phyloP scores from a whole-genome alignment of 768 basidiomycete genomes.

The Termitomyces sp. region DNA sequence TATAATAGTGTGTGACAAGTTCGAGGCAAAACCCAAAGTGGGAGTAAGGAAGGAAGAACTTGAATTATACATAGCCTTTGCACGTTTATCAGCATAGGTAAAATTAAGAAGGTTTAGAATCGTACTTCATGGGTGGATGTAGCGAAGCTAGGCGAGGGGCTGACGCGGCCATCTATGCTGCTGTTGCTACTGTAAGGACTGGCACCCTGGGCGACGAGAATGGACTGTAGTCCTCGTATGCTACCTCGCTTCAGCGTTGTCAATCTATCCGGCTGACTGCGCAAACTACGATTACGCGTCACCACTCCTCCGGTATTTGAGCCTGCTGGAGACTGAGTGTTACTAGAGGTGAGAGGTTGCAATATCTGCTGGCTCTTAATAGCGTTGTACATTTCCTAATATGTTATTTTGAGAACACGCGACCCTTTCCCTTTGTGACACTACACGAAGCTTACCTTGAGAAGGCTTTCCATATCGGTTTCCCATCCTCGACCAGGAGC shows the following conservation, averaged over 20 bases:
- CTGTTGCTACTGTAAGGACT: slow-evolving; percentile 86
- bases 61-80: slow-evolving; percentile 57
- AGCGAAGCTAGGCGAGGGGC: slow-evolving; percentile 92
- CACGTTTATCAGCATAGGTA: not conserved
- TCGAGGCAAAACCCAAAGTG: slow-evolving; percentile 94
- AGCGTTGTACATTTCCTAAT: slow-evolving; percentile 90
- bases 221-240: slow-evolving; percentile 82
- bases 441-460: slow-evolving; percentile 59
- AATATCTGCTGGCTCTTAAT: slow-evolving; percentile 90
- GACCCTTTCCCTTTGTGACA: not conserved
- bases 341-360: slow-evolving; percentile 62
- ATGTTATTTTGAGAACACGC: slow-evolving; percentile 3
- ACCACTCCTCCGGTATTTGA: slow-evolving; percentile 35
- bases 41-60: slow-evolving; percentile 74
- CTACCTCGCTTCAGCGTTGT: slow-evolving; percentile 86
- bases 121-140: slow-evolving; percentile 83
- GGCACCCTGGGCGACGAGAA: slow-evolving; percentile 62
- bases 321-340: slow-evolving; percentile 52
- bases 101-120: not conserved
- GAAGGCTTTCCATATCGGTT: slow-evolving; percentile 75
- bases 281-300: slow-evolving; percentile 69
- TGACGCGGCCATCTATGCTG: slow-evolving; percentile 84
- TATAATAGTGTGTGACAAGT: slow-evolving; percentile 94
- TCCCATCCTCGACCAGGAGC: slow-evolving; percentile 77
- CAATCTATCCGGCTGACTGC: slow-evolving; percentile 68